Conservation (phyloP, 1,139 yeast genomes). For the Candida labiduridarum region DNA sequence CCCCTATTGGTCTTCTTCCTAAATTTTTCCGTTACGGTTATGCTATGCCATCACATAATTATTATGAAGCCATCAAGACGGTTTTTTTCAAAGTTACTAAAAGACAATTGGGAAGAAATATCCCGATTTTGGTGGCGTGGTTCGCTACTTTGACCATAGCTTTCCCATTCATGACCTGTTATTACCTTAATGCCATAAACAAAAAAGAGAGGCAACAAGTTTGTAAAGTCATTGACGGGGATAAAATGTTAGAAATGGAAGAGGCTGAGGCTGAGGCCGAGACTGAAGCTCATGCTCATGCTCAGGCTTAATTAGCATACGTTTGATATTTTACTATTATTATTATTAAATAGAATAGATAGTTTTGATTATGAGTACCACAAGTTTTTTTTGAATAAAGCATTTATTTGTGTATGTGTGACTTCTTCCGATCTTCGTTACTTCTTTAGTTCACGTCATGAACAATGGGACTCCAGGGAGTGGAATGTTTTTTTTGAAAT, state of each 20-base stretch:
- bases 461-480: too few relatives aligned
- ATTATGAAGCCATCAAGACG: slow-evolving; percentile 41
- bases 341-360: too few relatives aligned
- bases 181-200: slow-evolving; percentile 31
- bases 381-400: too few relatives aligned
- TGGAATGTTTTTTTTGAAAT: too few relatives aligned
- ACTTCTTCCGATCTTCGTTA: too few relatives aligned
- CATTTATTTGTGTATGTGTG: too few relatives aligned
- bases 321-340: not conserved
- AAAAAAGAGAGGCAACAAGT: slow-evolving; percentile 16
- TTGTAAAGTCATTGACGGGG: not conserved
- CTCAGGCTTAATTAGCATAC: not conserved
- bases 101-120: slow-evolving; percentile 40
- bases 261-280: not conserved
- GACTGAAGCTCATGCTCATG: too few relatives aligned
- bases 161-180: slow-evolving; percentile 44
- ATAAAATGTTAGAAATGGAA: not conserved
- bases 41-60: slow-evolving; percentile 41
- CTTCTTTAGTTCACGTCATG: too few relatives aligned
- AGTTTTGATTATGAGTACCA: too few relatives aligned
- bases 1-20: slow-evolving; percentile 38
- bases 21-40: slow-evolving; percentile 40
- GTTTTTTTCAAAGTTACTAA: slow-evolving; percentile 39
- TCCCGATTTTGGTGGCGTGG: slow-evolving; percentile 40
- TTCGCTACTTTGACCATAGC: slow-evolving; percentile 27